Evolutionary conservation across 1,139 yeast species (phyloP).

Genomic region (Hemisphaericaspora subhashii): DNA sequence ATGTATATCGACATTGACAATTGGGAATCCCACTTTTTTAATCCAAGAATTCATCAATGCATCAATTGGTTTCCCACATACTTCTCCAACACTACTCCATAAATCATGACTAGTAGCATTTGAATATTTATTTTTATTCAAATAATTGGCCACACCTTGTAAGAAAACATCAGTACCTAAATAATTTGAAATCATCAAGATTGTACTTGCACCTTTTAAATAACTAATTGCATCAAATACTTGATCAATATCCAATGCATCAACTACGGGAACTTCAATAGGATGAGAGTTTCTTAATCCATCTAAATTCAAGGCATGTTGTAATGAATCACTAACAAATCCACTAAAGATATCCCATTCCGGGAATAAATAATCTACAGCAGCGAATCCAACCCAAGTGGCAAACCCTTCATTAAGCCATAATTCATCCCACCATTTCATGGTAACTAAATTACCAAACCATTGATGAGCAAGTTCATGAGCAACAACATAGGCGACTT

Average conservation of each 20-base stretch:
- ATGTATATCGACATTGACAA: conserved; percentile 53
- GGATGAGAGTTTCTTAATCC: conserved; percentile 79
- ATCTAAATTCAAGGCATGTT: conserved; percentile 70
- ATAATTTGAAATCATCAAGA: conserved; percentile 69
- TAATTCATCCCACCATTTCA: conserved; percentile 95
- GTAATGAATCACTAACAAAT: conserved; percentile 67
- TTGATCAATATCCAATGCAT: conserved; percentile 82
- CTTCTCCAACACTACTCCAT: conserved; percentile 75
- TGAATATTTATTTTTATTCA: conserved; percentile 67
- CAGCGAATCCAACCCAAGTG: conserved; percentile 83
- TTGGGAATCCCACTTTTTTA: conserved; percentile 80
- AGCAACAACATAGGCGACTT: conserved; percentile 84
- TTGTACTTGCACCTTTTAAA: conserved; percentile 76
- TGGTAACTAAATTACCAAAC: conserved; percentile 90
- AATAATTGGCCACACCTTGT: conserved; percentile 70
- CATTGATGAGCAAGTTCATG: conserved; percentile 94
- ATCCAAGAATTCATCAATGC: conserved; percentile 82
- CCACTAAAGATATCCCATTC: conserved; percentile 86
- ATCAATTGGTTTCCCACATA: conserved; percentile 71
- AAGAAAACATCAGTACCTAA: conserved; percentile 66
- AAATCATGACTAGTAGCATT: conserved; percentile 80
- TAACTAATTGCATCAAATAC: conserved; percentile 84
- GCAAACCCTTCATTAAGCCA: conserved; percentile 93
- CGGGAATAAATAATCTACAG: conserved; percentile 74
- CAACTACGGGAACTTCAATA: conserved; percentile 78